Base-by-base conservation (phyloP, 805 yeast species). In the Kazachstania viticola region DNA sequence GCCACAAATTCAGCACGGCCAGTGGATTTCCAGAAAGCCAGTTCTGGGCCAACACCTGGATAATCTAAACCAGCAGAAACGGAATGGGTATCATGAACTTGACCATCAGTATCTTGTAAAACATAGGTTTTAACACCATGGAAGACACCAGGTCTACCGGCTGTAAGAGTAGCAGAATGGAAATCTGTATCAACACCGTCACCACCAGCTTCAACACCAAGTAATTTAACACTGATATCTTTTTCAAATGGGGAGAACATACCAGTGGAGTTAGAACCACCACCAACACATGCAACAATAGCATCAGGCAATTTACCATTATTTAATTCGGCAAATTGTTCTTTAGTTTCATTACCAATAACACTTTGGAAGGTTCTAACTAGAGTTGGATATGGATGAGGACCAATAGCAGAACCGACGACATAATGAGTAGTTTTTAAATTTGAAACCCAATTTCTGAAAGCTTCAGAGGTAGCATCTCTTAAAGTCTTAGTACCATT, bases 151-250 rank as follows among this genome's bases (percentile, higher is more conserved):
- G 94, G 93, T 40, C 72, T 68, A 52, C 99, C 99, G 22, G 71
- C 94, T n/a, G 94, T 75, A 48, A 91, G 69, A 12, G 97, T 87
- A 17, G 98, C 98, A 29, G 95, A 82, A 58, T 91, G 97, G 48
- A 71, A 67, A n/a, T 67, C 72, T 17, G 96, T 79, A 50, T 83
- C 84, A 31, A 88, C 44, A 54, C 99, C 99, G 46, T 83, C 94
- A 60, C 99, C 99, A 57, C 95, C 99, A 31, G 99, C 99, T 65
- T 91, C 99, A 38, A 87, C 84, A 57, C 99, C 99, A 19, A 87
- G 62, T 54, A 91, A 64, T 51, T 72, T 73, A 28, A 91, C 99
- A 7, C 71, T 63, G 12, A 54, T 42, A 54, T 85, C 95, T 13
- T 82, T 65, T 54, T 84, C 93, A 54, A 91, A 91, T 33, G 97